Conservation (phyloP, 2,329 filamentous ascomycete genomes). For the Gaeumannomyces tritici region DNA sequence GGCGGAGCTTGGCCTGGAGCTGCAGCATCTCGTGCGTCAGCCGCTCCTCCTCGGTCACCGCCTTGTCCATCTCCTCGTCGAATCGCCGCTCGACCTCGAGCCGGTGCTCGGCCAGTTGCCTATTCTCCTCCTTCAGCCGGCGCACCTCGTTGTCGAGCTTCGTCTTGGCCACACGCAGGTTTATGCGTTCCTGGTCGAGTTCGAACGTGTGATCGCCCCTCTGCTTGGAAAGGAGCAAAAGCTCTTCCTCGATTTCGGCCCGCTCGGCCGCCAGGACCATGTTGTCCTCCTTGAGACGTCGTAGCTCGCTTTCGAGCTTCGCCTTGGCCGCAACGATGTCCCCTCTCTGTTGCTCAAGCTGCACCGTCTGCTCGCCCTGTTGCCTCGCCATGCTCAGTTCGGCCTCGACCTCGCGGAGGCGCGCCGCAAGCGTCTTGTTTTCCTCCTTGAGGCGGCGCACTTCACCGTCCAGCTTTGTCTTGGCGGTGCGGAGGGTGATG, state of each 20-base stretch:
- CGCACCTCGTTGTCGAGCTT: constrained; percentile 60
- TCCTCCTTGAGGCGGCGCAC: constrained; percentile 58
- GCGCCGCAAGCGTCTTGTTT: constrained; percentile 39
- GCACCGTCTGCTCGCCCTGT: constrained; percentile 48
- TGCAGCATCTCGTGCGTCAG: constrained; percentile 44
- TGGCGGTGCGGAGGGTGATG: constrained; percentile 58
- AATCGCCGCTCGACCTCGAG: constrained; percentile 52
- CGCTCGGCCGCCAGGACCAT: constrained; percentile 48
- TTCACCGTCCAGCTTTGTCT: constrained; percentile 58
- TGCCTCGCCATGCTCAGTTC: constrained; percentile 47
- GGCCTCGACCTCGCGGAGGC: constrained; percentile 40
- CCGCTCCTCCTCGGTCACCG: constrained; percentile 55
- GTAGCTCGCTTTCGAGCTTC: constrained; percentile 58
- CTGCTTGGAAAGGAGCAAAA: constrained; percentile 44
- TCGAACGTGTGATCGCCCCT: constrained; percentile 50
- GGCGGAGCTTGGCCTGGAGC: constrained; percentile 35
- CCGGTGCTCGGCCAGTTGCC: constrained; percentile 44
- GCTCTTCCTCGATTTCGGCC: constrained; percentile 54
- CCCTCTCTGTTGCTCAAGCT: constrained; percentile 57
- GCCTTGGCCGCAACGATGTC: constrained; percentile 59
- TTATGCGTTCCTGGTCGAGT: constrained; percentile 59
- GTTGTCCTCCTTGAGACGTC: constrained; percentile 56
- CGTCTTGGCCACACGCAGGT: constrained; percentile 56
- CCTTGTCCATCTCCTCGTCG: constrained; percentile 56
- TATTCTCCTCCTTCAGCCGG: constrained; percentile 55